A percentile compares a stretch with the other conserved stretches of the same genome.
Evolutionary conservation across 2,329 filamentous ascomycete genomes (phyloP).

Genomic region (Colletotrichum salicis): DNA sequence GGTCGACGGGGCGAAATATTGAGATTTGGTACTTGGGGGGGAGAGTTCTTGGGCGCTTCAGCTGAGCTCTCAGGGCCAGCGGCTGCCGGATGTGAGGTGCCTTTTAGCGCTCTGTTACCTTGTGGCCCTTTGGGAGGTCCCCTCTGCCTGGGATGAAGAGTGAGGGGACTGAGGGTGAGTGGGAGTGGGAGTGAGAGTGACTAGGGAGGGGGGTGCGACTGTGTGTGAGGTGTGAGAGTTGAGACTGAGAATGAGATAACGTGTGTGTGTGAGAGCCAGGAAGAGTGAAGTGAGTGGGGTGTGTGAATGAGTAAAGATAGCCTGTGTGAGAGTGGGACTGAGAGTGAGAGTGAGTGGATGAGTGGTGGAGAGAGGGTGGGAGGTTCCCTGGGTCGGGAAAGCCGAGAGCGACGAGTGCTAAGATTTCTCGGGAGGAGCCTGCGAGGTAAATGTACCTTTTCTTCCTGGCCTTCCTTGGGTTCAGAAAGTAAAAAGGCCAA

Average conservation of each 20-base stretch:
- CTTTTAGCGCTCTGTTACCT: conserved; percentile 7
- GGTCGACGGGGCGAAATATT: conserved; percentile 8
- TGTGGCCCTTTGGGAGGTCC: neutral
- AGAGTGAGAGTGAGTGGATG: neutral
- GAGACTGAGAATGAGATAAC: neutral
- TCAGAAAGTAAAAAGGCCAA: neutral
- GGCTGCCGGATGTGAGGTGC: neutral
- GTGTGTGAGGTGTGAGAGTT: neutral
- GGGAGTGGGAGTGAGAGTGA: neutral
- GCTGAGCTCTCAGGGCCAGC: neutral
- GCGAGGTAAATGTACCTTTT: neutral
- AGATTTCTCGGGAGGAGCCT: neutral
- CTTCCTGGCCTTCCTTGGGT: neutral
- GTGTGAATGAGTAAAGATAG: neutral
- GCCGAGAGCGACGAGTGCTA: conserved; percentile 24
- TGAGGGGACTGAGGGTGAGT: neutral
- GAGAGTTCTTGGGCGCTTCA: neutral
- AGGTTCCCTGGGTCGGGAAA: conserved; percentile 26
- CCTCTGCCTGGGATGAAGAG: neutral
- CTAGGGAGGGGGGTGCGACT: neutral
- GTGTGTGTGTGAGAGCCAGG: neutral
- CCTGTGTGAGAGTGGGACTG: neutral
- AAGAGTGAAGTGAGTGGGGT: neutral
- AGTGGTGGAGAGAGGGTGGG: neutral
- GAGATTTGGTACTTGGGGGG: conserved; percentile 2